Evolutionary conservation across 495 filamentous ascomycete genomes (phyloP), one percentile per base, ranked within the genome.

Genomic region (Pseudoneurospora amorphoporcata): DNA sequence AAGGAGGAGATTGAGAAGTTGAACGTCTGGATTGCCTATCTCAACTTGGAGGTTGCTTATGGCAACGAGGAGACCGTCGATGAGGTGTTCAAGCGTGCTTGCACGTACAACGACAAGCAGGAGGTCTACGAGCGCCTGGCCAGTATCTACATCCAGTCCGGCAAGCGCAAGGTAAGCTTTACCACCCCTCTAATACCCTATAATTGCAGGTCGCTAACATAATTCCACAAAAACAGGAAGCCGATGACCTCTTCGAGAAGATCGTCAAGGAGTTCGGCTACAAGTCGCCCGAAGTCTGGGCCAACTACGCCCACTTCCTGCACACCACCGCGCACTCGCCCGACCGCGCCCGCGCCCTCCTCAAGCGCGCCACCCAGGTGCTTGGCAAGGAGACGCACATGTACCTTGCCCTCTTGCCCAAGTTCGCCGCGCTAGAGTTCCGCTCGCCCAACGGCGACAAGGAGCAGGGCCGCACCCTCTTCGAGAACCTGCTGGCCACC

Each of bases 261-360:
- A 90, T 95, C 74, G 83, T 93, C 77, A 95, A 95, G 84, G 95
- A 94, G 81, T 97, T 95, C 82, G 90, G 94, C 76, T 90, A 88
- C 73, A 86, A 88, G 68, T 88, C 89, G 12, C 90, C 91, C 19
- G 86, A 90, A 68, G 89, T 98, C 80, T 98, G 92, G 90, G 83
- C 93, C 84, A 98, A 98, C 85, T 97, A 97, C 81, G 95, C 94
- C 58, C 92, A 90, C 77, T 97, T 97, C 89, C 87, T 98, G 45
- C 90, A 95, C 83, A 88, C 88, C 70, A 90, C 86, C 37, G 81
- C 88, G 68, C 84, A 86, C 72, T 84, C 87, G n/a, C 88, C 92
- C 0, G 89, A 91, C 23, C 88, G 90, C 39, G 94, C 91, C 16
- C 92, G 94, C 45, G 89, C 87, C 1, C 86, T 98, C 8, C 89